Conservation (phyloP, 495 filamentous ascomycete genomes). For the Hypoxylon fuscum region DNA sequence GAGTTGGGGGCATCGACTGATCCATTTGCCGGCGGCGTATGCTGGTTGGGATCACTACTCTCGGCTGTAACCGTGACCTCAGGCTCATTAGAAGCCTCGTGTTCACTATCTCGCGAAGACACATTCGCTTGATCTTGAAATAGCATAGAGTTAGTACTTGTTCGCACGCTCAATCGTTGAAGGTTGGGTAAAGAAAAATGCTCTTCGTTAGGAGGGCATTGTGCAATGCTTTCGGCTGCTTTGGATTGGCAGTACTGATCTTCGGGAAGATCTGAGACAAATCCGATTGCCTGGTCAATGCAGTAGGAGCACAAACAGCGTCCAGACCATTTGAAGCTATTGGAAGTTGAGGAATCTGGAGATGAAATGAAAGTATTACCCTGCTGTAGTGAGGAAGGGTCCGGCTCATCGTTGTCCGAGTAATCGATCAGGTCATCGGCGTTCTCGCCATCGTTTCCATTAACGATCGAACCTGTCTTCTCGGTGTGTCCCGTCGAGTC, state of each 20-base stretch:
- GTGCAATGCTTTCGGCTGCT: too few relatives aligned
- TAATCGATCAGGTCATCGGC: slow-evolving; percentile 43
- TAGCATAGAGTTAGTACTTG: slow-evolving; percentile 24
- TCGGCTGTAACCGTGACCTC: slow-evolving; percentile 1
- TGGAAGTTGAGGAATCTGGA: background rate
- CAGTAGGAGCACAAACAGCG: too few relatives aligned
- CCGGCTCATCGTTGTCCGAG: slow-evolving; percentile 43
- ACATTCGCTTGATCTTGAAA: slow-evolving; percentile 23
- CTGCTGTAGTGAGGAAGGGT: slow-evolving; percentile 35
- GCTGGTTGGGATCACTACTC: slow-evolving; percentile 16
- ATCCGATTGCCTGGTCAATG: too few relatives aligned
- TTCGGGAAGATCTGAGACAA: background rate
- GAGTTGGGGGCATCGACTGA: slow-evolving; percentile 28
- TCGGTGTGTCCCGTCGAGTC: slow-evolving; percentile 25
- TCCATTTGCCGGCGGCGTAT: slow-evolving; percentile 16
- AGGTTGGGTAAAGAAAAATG: background rate
- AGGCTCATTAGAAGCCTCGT: slow-evolving; percentile 14
- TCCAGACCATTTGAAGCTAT: too few relatives aligned
- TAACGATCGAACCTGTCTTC: slow-evolving; percentile 39
- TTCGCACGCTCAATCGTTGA: background rate
- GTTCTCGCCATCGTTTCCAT: slow-evolving; percentile 13
- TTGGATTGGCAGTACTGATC: background rate
- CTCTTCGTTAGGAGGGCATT: background rate
- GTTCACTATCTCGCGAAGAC: slow-evolving; percentile 6
- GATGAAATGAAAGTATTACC: slow-evolving; percentile 33